These are phyloP conservation scores for Mangifera indica DNA, from an alignment of 345 rosid genomes.

Conservation along the genomic window DNA sequence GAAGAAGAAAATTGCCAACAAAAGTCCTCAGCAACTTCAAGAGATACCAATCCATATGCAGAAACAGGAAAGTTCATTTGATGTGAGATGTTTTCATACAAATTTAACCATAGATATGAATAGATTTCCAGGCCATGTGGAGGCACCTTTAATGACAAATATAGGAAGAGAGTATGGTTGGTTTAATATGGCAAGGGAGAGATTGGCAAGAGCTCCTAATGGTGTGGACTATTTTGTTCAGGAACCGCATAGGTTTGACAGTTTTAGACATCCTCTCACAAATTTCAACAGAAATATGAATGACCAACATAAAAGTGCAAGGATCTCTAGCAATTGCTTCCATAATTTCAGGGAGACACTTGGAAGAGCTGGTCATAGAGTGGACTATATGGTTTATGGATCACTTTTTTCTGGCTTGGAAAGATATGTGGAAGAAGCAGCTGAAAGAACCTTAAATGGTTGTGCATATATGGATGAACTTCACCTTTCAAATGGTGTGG, in stretches of 20 bases:
- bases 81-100: background rate
- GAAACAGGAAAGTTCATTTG: conserved; percentile 4
- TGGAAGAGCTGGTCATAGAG: no score
- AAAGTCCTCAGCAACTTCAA: background rate
- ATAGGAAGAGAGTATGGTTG: background rate
- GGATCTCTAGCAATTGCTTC: no score
- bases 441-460: conserved; percentile 6
- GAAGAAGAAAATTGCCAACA: background rate
- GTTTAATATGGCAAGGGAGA: background rate
- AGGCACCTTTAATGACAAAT: background rate
- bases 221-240: background rate
- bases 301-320: background rate
- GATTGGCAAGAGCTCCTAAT: background rate
- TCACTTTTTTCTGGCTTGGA: background rate
- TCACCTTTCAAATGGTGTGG: background rate
- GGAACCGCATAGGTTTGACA: background rate
- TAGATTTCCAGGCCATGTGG: background rate
- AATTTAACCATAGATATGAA: background rate
- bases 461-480: conserved; percentile 6
- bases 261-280: background rate
- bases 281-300: background rate
- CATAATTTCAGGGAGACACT: no score
- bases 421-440: conserved; percentile 7
- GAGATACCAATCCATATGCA: conserved; percentile 6
- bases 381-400: no score